Base-by-base conservation (phyloP, 176 grass and related monocot genomes). In the Raddia guianensis region DNA sequence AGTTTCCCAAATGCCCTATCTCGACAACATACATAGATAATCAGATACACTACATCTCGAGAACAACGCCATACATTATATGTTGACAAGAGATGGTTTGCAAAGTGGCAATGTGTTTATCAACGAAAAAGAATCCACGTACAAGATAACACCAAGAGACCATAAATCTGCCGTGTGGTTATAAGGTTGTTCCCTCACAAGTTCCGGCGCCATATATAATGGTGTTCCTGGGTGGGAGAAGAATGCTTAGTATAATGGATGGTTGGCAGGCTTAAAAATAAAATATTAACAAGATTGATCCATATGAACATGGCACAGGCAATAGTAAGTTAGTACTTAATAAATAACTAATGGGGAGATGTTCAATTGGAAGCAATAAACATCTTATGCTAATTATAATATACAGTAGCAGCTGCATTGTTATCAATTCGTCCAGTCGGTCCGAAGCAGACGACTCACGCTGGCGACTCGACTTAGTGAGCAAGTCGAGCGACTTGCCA, bases 71-170 rank as follows among this genome's bases (percentile, higher is more conserved):
- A 73, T 66, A 44, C 7, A 74, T 21, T 74, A 70, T 67, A 52
- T 20, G 62, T 60, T 49, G 32, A 32, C 44, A 65, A 79, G 12
- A 65, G 14, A 81, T 57, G 8, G 75, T 72, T 82, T 66, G 10
- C 5, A 63, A 34, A 63, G 34, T 70, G 76, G 48, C 55, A 84
- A 73, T 27, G 3, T 65, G 50, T 10, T 54, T 49, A 69, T 65
- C 0, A 27, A 27, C 27, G 27, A 86, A 48, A 1, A 18, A 82
- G 47, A 81, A 42, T 79, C 43, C 46, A 72, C 95, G 6, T 93
- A 95, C 95, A 98, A 87, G 87, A 98, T 98, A 75, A 96, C 95
- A 11, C 95, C 95, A 84, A 98, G 95, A 59, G 95, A 98, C 92
- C 95, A 95, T 62, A 98, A 84, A 89, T 98, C 95, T 78, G 90